A percentile compares a stretch with the other conserved stretches of the same genome.
Evolutionary conservation across 257 asterid genomes (phyloP).

Genomic region (Salvia miltiorrhiza): DNA sequence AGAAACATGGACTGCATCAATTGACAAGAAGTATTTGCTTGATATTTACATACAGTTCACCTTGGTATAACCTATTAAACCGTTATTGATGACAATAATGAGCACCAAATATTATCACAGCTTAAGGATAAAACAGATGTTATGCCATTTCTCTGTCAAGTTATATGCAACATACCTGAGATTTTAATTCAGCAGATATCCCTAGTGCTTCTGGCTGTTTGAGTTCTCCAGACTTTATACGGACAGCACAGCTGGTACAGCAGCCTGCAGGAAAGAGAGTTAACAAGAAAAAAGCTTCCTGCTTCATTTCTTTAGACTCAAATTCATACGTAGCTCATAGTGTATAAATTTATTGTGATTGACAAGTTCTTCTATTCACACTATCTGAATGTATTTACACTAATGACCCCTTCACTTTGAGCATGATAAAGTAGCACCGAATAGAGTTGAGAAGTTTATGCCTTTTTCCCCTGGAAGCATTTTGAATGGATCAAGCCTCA

Average conservation of each 20-base stretch:
- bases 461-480: background rate
- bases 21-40: too few species aligned
- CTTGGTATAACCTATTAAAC: too few species aligned
- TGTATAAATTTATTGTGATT: background rate
- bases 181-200: slow-evolving; percentile 80
- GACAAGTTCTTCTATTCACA: too few species aligned
- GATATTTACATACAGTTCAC: too few species aligned
- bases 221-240: slow-evolving; percentile 84
- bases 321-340: background rate
- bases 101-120: too few species aligned
- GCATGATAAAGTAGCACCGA: background rate
- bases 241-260: slow-evolving; percentile 96
- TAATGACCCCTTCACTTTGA: background rate
- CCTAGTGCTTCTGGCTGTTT: slow-evolving; percentile 97
- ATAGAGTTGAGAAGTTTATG: background rate
- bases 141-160: background rate
- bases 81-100: too few species aligned
- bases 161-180: slow-evolving; percentile 40
- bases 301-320: background rate
- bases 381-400: background rate
- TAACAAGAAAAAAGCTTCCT: background rate
- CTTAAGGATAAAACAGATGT: background rate
- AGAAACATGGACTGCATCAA: too few species aligned
- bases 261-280: slow-evolving; percentile 57
- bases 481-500: background rate